A percentile compares a stretch with the other conserved stretches of the same genome.
phyloP scores from a whole-genome alignment of 2,329 filamentous ascomycete genomes.

The Neonectria magnoliae region DNA sequence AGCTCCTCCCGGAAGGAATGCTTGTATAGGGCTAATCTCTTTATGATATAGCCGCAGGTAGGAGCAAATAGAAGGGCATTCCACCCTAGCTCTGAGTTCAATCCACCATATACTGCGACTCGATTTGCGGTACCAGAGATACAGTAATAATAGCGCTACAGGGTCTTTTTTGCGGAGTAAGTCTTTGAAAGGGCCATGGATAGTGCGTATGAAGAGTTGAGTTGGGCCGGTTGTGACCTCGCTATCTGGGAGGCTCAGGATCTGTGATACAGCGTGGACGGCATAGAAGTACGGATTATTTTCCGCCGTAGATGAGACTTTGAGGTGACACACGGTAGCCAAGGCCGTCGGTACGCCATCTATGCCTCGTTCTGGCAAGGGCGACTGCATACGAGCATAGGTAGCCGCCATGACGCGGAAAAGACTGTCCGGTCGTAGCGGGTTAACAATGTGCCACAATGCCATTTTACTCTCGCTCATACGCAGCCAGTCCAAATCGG shows the following conservation, averaged over 20 bases:
- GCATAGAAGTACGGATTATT: constrained; percentile 52
- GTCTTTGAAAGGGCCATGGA: constrained; percentile 47
- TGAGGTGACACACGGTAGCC: constrained; percentile 39
- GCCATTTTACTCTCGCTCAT: constrained; percentile 50
- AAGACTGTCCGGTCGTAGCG: constrained; percentile 48
- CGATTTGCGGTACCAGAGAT: constrained; percentile 55
- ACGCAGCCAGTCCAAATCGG: constrained; percentile 49
- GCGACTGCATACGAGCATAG: constrained; percentile 50
- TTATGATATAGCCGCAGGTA: constrained; percentile 49
- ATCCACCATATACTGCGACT: constrained; percentile 56
- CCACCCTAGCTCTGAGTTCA: constrained; percentile 52
- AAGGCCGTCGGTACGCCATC: constrained; percentile 39
- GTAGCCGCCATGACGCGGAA: constrained; percentile 47
- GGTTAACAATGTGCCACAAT: constrained; percentile 48
- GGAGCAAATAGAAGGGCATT: constrained; percentile 53
- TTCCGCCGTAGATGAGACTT: constrained; percentile 45
- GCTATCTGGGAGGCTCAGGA: constrained; percentile 44
- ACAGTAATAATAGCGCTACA: constrained; percentile 51
- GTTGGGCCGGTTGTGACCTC: constrained; percentile 44
- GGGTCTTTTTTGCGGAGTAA: constrained; percentile 49
- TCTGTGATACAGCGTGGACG: constrained; percentile 49
- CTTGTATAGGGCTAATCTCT: constrained; percentile 39
- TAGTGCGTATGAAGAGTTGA: constrained; percentile 48
- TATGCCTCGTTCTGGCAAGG: constrained; percentile 43
- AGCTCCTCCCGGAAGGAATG: constrained; percentile 49